Base-by-base conservation (phyloP, 768 basidiomycete species). In the Holtermannia corniformis region DNA sequence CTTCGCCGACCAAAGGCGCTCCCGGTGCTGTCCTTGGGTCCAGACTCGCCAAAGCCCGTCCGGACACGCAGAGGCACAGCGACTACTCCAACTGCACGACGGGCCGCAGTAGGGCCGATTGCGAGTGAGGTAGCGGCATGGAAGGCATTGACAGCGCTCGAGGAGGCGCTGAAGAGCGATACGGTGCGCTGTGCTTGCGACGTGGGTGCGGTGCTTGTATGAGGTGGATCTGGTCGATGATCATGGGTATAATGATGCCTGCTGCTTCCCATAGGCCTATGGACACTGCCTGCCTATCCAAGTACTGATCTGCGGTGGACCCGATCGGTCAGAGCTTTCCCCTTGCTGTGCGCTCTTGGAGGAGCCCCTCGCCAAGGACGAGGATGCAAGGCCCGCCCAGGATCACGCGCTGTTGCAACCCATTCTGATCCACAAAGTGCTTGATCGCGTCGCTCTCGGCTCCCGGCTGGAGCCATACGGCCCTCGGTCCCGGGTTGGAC, bases 401-500 rank as follows among this genome's bases (percentile, higher is more conserved):
- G 47, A 92, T 78, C n/a, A 86, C 85, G 54, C 77, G 77, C 63
- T 82, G 81, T 27, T 75, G 72, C 59, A 89, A 71, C 3, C 76
- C 79, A 47, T 83, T 81, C 53, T 81, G 78, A 40, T 79, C 77
- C 67, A 91, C 81, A 61, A 79, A 91, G 14, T 75, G 63, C 14
- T 76, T 71, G 44, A 90, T 86, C 2, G 73, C 72, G 14, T 75
- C 77, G 61, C 87, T 83, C 58, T 84, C 82, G 5, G 88, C 86
- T 20, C 88, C 88, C 5, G 90, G 90, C 68, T 93, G 90, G 25
- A 92, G 78, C 90, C 90, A 93, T 42, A 90, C 76, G 2, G 82
- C 78, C 72, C 71, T n/a, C 81, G 78, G n/a, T 77, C 76, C 68
- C 11, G 82, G 82, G 5, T 83, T 41, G 1, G 49, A 20, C 16